Evolutionary conservation across 1,139 yeast genomes (phyloP).

Genomic region (Sugiyamaella sp.): DNA sequence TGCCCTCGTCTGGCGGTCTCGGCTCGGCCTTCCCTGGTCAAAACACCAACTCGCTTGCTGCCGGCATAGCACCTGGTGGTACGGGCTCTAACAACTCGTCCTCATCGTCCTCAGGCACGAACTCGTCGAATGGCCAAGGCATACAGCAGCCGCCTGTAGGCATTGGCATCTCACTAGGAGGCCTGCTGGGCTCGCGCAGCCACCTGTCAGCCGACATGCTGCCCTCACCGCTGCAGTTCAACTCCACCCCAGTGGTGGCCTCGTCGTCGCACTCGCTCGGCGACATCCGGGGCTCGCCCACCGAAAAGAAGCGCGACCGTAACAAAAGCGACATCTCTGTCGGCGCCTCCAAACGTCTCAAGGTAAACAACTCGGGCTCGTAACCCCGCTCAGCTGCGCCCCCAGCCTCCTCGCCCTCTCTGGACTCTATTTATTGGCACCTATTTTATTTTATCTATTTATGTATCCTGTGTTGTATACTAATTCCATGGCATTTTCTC

Average conservation of each 20-base stretch:
- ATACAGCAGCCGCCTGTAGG: constrained; percentile 22
- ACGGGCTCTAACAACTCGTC: background rate
- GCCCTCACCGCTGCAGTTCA: constrained; percentile 43
- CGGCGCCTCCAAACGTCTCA: constrained; percentile 19
- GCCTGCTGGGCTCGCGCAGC: constrained; percentile 19
- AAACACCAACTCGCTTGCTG: background rate
- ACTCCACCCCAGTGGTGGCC: constrained; percentile 36
- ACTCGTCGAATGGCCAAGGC: background rate
- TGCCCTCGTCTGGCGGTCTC: constrained; percentile 18
- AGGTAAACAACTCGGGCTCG: constrained; percentile 16
- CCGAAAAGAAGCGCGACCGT: constrained; percentile 17
- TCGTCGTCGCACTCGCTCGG: constrained; percentile 29
- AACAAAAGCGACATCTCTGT: constrained; percentile 13
- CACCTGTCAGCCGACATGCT: constrained; percentile 34
- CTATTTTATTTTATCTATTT: constrained; percentile 8
- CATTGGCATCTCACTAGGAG: constrained; percentile 25
- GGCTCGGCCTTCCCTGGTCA: constrained; percentile 21
- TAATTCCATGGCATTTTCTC: background rate
- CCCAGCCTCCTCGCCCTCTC: no score
- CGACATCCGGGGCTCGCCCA: constrained; percentile 24
- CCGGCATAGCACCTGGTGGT: background rate
- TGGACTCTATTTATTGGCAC: constrained; percentile 13
- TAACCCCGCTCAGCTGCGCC: background rate
- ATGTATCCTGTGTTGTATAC: constrained; percentile 7
- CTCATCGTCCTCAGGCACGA: background rate